phyloP scores from a whole-genome alignment of 257 asterid species.

The Misopates orontium region DNA sequence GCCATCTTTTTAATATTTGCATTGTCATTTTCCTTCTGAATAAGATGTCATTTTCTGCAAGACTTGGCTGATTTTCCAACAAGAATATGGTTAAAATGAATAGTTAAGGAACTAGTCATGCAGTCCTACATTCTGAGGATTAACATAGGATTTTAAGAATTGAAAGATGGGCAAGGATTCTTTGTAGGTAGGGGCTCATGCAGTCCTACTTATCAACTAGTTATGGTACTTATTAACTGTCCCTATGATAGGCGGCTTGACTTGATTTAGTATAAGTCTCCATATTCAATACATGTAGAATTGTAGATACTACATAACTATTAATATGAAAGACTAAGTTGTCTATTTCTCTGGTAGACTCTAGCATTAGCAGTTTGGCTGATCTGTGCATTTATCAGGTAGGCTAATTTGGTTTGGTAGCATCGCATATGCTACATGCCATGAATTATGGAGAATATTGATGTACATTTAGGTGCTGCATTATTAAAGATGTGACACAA shows the following conservation, averaged over 20 bases:
- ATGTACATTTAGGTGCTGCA: neutral
- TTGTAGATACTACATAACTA: neutral
- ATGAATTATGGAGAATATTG: neutral
- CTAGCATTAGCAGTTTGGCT: neutral
- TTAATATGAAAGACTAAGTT: neutral
- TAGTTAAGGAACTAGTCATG: neutral
- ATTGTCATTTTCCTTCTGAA: neutral
- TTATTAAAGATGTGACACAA: neutral
- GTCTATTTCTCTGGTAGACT: slow-evolving; percentile 9
- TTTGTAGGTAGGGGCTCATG: no score
- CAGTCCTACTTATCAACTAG: neutral
- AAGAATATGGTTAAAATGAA: neutral
- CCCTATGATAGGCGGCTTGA: neutral
- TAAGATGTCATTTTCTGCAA: neutral
- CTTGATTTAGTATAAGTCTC: neutral
- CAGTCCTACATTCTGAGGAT: slow-evolving; percentile 2
- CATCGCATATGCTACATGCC: neutral
- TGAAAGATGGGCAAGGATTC: no score
- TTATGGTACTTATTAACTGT: neutral
- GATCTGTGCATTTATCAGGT: slow-evolving; percentile 1
- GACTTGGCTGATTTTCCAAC: slow-evolving; percentile 11
- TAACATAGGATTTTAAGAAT: no score
- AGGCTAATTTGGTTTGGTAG: neutral
- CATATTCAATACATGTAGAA: slow-evolving; percentile 5
- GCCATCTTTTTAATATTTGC: neutral